Percentiles rank a stretch among this genome's conserved stretches.
phyloP scores from a whole-genome alignment of 306 rosid genomes.

The Quercus ilex region DNA sequence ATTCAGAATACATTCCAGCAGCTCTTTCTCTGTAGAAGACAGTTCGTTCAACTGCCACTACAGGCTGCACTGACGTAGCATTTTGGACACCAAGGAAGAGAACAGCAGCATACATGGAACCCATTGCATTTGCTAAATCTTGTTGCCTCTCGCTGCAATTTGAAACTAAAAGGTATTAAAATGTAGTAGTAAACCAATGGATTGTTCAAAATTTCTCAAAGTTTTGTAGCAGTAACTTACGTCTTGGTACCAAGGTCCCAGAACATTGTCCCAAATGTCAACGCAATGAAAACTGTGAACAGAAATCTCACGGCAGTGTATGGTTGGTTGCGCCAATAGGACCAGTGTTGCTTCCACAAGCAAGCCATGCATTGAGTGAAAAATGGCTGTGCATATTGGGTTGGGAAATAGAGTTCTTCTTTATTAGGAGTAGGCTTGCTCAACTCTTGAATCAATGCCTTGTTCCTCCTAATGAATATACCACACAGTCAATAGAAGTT shows the following conservation, averaged over 20 bases:
- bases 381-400: slow-evolving; percentile 57
- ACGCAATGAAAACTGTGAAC: slow-evolving; percentile 36
- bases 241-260: slow-evolving; percentile 43
- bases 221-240: slow-evolving; percentile 19
- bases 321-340: slow-evolving; percentile 55
- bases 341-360: slow-evolving; percentile 71
- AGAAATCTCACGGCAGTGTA: slow-evolving; percentile 47
- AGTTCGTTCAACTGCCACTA: slow-evolving; percentile 50
- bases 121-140: slow-evolving; percentile 40
- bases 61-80: slow-evolving; percentile 41
- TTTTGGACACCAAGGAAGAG: slow-evolving; percentile 52
- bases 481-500: background rate
- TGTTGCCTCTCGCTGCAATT: slow-evolving; percentile 12
- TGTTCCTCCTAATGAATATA: slow-evolving; percentile 64
- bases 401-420: slow-evolving; percentile 59
- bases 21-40: slow-evolving; percentile 62
- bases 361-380: slow-evolving; percentile 69
- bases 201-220: background rate
- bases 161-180: no score
- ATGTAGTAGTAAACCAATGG: no score
- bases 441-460: slow-evolving; percentile 57
- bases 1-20: slow-evolving; percentile 61
- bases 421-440: slow-evolving; percentile 53
- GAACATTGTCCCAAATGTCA: slow-evolving; percentile 44
- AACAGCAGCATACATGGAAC: slow-evolving; percentile 51